Evolutionary conservation across 2,329 filamentous ascomycete genomes (phyloP).

Genomic region (Neonectria punicea): DNA sequence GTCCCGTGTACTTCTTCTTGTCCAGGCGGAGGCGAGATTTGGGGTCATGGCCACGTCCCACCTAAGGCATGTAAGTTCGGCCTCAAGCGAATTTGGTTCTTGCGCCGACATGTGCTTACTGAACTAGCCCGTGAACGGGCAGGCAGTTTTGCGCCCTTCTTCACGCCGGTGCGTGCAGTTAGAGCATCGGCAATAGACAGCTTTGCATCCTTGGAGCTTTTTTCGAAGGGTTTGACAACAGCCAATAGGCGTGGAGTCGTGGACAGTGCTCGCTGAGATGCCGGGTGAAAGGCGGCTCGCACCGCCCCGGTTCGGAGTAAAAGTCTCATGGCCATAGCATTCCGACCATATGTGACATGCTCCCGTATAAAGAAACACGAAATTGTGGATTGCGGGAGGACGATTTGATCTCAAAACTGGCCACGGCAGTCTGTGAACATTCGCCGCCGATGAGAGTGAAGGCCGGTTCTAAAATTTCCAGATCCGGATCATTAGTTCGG

Average conservation of each 20-base stretch:
- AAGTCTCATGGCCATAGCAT: slow-evolving; percentile 44
- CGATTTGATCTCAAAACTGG: slow-evolving; percentile 7
- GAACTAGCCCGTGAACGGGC: slow-evolving; percentile 35
- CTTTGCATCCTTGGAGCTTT: not conserved
- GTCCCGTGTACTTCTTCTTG: slow-evolving; percentile 38
- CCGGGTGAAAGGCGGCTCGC: slow-evolving; percentile 34
- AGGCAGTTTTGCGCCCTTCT: slow-evolving; percentile 16
- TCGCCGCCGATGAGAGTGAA: slow-evolving; percentile 30
- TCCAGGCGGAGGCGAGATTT: slow-evolving; percentile 45
- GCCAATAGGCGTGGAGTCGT: slow-evolving; percentile 31
- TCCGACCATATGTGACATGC: slow-evolving; percentile 28
- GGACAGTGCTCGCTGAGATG: slow-evolving; percentile 39
- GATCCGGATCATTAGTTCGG: slow-evolving; percentile 35
- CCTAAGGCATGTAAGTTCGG: slow-evolving; percentile 32
- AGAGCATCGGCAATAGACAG: not conserved
- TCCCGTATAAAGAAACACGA: slow-evolving; percentile 12
- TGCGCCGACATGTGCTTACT: slow-evolving; percentile 35
- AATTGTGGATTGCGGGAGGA: slow-evolving; percentile 12
- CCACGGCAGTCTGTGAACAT: slow-evolving; percentile 11
- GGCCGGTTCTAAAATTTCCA: slow-evolving; percentile 35
- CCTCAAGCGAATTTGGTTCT: accelerated
- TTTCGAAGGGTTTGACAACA: not conserved
- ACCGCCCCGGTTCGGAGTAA: slow-evolving; percentile 41
- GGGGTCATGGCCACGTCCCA: slow-evolving; percentile 49
- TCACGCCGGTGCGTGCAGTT: not conserved